Evolutionary conservation across 345 rosid genomes (phyloP).

Genomic region (Nephelium lappaceum): DNA sequence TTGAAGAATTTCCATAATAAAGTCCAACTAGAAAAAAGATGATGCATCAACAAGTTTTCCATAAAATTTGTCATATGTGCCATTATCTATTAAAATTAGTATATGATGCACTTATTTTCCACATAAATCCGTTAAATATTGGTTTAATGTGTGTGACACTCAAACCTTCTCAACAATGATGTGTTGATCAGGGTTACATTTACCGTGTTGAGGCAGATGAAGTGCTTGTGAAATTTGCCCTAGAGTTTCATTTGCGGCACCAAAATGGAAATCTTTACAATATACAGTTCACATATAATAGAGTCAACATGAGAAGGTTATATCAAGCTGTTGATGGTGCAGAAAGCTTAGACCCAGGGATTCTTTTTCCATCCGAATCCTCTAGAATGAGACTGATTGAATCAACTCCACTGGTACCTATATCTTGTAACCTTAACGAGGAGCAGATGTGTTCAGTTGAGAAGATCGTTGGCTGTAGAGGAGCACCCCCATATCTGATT

Average conservation of each 20-base stretch:
- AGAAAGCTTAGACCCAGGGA: conserved; percentile 38
- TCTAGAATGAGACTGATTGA: conserved; percentile 49
- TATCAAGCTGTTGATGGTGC: conserved; percentile 81
- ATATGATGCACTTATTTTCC: not conserved
- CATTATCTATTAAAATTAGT: not conserved
- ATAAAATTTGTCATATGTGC: not conserved
- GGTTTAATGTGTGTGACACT: not conserved
- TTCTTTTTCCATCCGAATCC: conserved; percentile 66
- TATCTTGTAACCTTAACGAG: conserved; percentile 62
- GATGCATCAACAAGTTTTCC: not conserved
- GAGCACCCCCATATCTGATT: conserved; percentile 85
- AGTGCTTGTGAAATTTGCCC: conserved; percentile 63
- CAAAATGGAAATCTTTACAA: conserved; percentile 54
- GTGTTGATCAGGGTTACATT: conserved; percentile 62
- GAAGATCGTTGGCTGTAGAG: conserved; percentile 80
- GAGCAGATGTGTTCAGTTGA: conserved; percentile 76
- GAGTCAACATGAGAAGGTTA: conserved; percentile 66
- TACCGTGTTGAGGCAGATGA: conserved; percentile 91
- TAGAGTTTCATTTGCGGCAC: conserved; percentile 54
- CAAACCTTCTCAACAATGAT: not conserved
- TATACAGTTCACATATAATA: conserved; percentile 72
- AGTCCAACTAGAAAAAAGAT: not conserved
- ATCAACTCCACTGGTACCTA: conserved; percentile 55
- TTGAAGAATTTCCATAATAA: not conserved
- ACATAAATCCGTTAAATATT: not conserved